Base-by-base conservation (phyloP, 805 yeast genomes). In the Starmerella bombi region DNA sequence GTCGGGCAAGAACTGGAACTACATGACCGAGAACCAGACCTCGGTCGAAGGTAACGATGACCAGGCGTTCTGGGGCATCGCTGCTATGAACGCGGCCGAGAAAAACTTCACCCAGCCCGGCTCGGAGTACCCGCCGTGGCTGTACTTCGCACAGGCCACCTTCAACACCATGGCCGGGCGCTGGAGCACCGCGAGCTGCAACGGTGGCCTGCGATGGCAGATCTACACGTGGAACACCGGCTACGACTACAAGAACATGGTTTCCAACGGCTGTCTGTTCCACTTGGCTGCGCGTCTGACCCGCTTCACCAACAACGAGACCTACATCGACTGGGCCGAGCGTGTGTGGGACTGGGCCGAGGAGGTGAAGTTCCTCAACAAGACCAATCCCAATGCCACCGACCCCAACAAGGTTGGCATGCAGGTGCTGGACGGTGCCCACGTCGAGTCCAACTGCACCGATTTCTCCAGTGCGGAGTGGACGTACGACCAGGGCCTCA, bases 11-110 rank as follows among this genome's bases (percentile, higher is more conserved):
- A 68, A 76, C 57, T 64, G 74, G 63, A 78, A 88, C 61, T 91
- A 76, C 60, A 76, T 88, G 60, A 95, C 96, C 4, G 64, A 75
- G 45, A 83, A 84, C 59, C 94, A 86, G 61, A 74, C 86, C 9
- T 75, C 85, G 27, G 81, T 94, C 2, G 96, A 88, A 62, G 98
- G 97, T 55, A 88, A 88, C 57, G 98, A 88, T 68, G 97, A 88
- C 66, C 97, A 88, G 64, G 94, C 82, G 2, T 84, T 88, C 59
- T 88, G 97, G 97, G 97, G 94, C 4, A 67, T 91, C 45, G 80
- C 93, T 1, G 93, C 76, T 3, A 83, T 88, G 80, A 77, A 74
- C 22, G 96, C 96, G 1, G 93, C 93, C 0, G 97, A 88, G 59
- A 69, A 78, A 56, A 83, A 83, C 61, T 85, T 85, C 57, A 64